Base-by-base conservation (phyloP, 108 stramenopile species). In the Pinguiococcus pyrenoidosus region DNA sequence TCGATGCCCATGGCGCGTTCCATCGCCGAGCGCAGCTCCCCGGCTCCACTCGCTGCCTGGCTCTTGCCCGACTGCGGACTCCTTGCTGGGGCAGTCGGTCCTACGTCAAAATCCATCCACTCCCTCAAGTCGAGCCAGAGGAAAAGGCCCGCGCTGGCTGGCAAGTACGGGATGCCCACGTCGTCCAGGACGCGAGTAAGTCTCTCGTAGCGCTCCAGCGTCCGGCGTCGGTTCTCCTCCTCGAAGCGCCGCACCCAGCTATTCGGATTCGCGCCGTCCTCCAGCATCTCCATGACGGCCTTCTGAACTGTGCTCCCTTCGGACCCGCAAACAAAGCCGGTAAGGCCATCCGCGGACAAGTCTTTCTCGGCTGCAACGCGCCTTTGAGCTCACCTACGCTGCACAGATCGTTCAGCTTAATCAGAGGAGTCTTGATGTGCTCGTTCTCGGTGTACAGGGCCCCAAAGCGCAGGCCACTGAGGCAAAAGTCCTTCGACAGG, bases 401-500 rank as follows among this genome's bases (percentile, higher is more conserved):
- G 62, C 84, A 85, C 38, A 85, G 22, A 66, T 85, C 84, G 60
- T 85, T 82, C 30, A 85, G 49, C 43, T 85, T 85, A 62, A 79
- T 77, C 47, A 82, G 44, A 7, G 81, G 77, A 1, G 78, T 29
- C 8, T 73, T 50, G 40, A 82, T 82, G 37, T 78, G 71, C 18
- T 59, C 49, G 53, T 84, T 84, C 51, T 83, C 80, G 3, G 81
- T 76, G 41, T 83, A 84, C 20, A 62, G 56, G 21, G 72, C 81
- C 10, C 86, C 86, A 0, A 84, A 80, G 17, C 86, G 69, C 10
- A 87, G 42, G 36, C 86, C 86, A 3, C 80, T 82, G 21, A 80
- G 56, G 3, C 77, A 81, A 69, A 83, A 84, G 66, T 87, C 86
- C 65, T 87, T 87, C 29, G 79, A 81, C 28, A 87, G 59, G 13